Base-by-base conservation (phyloP, 805 yeast species). In the Teunomyces funiuensis region DNA sequence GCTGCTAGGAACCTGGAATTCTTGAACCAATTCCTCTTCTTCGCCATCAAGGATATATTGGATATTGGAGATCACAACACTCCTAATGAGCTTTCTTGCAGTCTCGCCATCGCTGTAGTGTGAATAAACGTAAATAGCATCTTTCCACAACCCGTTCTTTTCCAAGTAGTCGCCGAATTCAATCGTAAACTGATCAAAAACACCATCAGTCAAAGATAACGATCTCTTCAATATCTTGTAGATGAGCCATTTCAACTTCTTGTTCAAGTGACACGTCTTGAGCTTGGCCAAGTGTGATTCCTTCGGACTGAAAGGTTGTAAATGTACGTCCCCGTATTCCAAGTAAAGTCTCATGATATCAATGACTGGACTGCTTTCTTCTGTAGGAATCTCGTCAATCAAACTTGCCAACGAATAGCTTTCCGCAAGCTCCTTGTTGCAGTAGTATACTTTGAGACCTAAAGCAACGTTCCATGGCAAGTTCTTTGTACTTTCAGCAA, bases 391-490 rank as follows among this genome's bases (percentile, higher is more conserved):
- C 0, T 42, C 17, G 17, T n/a, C 37, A 30, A 36, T 22, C 10
- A 22, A 5, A 7, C 22, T 7, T 19, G 5, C 22, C 22, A 19
- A 19, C 22, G 22, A 23, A 40, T 28, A 17, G 36, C 16, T 9
- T 15, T 13, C 4, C 29, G 33, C 29, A 43, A 23, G n/a, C n/a
- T n/a, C 15, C 28, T 38, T 2, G 36, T 20, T 15, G 40, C 36
- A 17, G 74, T 82, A 90, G 54, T 77, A 79, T n/a, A 89, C 51
- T 14, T 71, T 57, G 40, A 86, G 49, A 1, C 81, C 79, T 23
- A 90, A 67, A 17, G 76, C 70, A 23, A 83, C 67, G 43, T 76
- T 71, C 95, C 96, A 86, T 11, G 83, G 74, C 20, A 85, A 68
- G 1, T 72, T 77, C 2, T 62, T 63, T 2, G 70, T 49, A 13